These are phyloP conservation scores for Lactarius sp. DNA, from an alignment of 768 basidiomycete species.

Conservation along the genomic window DNA sequence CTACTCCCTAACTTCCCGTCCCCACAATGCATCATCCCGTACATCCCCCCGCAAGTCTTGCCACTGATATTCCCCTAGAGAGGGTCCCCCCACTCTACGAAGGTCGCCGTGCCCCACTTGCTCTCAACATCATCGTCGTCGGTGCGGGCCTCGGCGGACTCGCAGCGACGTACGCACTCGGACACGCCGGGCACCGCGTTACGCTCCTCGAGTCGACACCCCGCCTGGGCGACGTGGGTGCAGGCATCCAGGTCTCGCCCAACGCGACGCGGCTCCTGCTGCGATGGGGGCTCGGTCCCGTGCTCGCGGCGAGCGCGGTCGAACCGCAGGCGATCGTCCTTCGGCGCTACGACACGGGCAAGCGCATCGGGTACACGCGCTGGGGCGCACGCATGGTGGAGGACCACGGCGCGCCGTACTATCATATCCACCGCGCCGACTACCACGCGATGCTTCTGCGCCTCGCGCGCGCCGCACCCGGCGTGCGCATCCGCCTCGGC, in stretches of 20 bases:
- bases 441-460: too few species aligned
- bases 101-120: conserved; percentile 32
- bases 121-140: conserved; percentile 38
- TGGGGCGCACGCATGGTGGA: conserved; percentile 33
- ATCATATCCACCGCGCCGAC: conserved; percentile 42
- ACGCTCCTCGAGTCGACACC: conserved; percentile 38
- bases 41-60: neutral
- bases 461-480: too few species aligned
- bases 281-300: conserved; percentile 37
- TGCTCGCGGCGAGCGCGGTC: conserved; percentile 33
- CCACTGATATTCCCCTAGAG: conserved; percentile 15
- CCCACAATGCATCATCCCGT: conserved; percentile 4
- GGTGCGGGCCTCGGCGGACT: conserved; percentile 42
- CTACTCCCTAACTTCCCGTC: too few species aligned
- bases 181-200: conserved; percentile 38
- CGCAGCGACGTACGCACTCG: conserved; percentile 37
- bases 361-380: conserved; percentile 36
- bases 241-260: conserved; percentile 41
- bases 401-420: conserved; percentile 38
- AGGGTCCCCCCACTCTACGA: conserved; percentile 29
- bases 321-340: conserved; percentile 38
- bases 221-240: conserved; percentile 39
- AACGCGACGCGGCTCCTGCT: conserved; percentile 37
- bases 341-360: conserved; percentile 35
- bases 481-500: too few species aligned